Evolutionary conservation across 73 alveolate genomes (phyloP).

Genomic region (Tetrahymena elliotti): DNA sequence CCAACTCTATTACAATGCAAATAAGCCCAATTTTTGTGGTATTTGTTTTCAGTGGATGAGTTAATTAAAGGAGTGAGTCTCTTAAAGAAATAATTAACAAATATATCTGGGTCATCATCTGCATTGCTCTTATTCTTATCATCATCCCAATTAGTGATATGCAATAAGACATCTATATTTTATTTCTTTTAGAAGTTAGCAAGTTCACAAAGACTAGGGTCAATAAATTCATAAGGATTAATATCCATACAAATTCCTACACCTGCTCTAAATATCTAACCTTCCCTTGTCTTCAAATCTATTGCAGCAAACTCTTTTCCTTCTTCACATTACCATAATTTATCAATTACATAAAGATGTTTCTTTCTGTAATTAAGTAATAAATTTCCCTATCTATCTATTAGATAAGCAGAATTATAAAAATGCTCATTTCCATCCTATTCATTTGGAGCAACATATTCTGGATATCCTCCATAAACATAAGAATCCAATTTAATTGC

Average conservation of each 20-base stretch:
- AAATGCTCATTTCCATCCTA: constrained; percentile 41
- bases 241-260: constrained; percentile 92
- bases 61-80: constrained; percentile 50
- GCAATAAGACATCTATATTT: constrained; percentile 52
- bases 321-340: constrained; percentile 85
- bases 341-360: constrained; percentile 65
- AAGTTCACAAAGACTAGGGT: constrained; percentile 53
- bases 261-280: constrained; percentile 57
- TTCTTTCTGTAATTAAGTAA: constrained; percentile 64
- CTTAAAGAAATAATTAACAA: constrained; percentile 48
- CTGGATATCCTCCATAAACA: constrained; percentile 87
- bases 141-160: constrained; percentile 66
- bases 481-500: constrained; percentile 69
- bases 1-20: constrained; percentile 21
- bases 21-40: neutral
- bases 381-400: constrained; percentile 73
- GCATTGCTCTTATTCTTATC: constrained; percentile 15
- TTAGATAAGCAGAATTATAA: constrained; percentile 79
- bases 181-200: constrained; percentile 49
- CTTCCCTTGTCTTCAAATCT: constrained; percentile 54
- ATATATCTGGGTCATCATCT: neutral
- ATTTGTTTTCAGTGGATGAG: neutral
- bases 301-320: constrained; percentile 75
- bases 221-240: constrained; percentile 55
- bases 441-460: constrained; percentile 4